Evolutionary conservation across 2,329 filamentous ascomycete species (phyloP).

Genomic region (Neospermospora avenae): DNA sequence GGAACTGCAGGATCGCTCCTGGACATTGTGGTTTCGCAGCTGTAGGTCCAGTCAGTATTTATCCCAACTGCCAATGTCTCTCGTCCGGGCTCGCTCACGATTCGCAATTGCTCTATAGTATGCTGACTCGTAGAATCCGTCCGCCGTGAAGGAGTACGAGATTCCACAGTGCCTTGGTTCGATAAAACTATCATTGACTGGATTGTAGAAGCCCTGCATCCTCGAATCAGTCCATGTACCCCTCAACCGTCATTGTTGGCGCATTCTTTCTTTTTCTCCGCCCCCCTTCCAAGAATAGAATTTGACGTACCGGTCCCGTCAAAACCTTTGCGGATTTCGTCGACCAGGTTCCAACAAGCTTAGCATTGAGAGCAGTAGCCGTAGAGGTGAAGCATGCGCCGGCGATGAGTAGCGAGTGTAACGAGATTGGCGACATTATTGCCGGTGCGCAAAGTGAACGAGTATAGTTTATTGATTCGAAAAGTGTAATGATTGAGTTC

Average conservation of each 20-base stretch:
- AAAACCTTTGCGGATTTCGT: conserved; percentile 67
- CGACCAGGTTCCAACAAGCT: conserved; percentile 68
- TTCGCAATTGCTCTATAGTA: conserved; percentile 68
- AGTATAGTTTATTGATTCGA: conserved; percentile 10
- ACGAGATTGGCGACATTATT: conserved; percentile 33
- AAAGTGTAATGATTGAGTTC: not conserved
- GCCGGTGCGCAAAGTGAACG: conserved; percentile 7
- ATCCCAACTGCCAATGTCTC: not conserved
- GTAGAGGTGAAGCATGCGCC: conserved; percentile 29
- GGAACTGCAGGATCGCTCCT: conserved; percentile 66
- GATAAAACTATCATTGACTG: conserved; percentile 59
- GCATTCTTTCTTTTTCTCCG: conserved; percentile 14
- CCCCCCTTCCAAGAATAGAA: conserved; percentile 27
- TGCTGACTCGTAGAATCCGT: conserved; percentile 66
- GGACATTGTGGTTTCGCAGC: conserved; percentile 59
- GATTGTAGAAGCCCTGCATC: conserved; percentile 65
- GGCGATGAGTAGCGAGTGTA: conserved; percentile 38
- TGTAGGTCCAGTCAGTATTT: conserved; percentile 33
- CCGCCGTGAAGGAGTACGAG: conserved; percentile 68
- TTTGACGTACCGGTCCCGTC: conserved; percentile 60
- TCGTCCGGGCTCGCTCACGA: conserved; percentile 45
- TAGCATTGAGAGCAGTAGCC: conserved; percentile 41
- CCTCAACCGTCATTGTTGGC: conserved; percentile 6
- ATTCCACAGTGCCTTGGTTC: conserved; percentile 66
- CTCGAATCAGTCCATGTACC: conserved; percentile 15